Evolutionary conservation across 2,329 filamentous ascomycete genomes (phyloP).

Genomic region (Beauveria sp.): DNA sequence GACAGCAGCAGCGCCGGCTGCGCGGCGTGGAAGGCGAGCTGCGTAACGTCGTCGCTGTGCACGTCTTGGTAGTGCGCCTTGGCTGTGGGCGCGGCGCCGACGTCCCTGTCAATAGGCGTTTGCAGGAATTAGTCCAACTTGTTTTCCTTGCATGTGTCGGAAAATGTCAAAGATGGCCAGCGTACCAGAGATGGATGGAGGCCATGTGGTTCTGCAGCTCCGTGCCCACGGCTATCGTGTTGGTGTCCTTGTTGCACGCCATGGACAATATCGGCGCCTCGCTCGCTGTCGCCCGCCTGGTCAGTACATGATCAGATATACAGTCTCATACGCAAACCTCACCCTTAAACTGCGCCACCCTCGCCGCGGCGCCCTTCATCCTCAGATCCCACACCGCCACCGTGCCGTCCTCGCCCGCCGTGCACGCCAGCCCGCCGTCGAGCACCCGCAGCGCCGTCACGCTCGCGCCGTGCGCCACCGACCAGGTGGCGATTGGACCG

Average conservation of each 20-base stretch:
- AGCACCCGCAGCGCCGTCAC: slow-evolving; percentile 55
- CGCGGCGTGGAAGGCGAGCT: slow-evolving; percentile 50
- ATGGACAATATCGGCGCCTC: slow-evolving; percentile 54
- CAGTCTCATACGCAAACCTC: slow-evolving; percentile 15
- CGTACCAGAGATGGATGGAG: slow-evolving; percentile 54
- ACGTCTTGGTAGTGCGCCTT: slow-evolving; percentile 53
- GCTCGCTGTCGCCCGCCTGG: slow-evolving; percentile 29
- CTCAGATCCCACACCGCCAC: slow-evolving; percentile 61
- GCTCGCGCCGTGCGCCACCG: slow-evolving; percentile 48
- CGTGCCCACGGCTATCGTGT: slow-evolving; percentile 63
- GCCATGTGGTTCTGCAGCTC: slow-evolving; percentile 60
- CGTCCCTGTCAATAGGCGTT: slow-evolving; percentile 39
- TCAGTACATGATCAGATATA: neutral
- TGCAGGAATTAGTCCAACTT: neutral
- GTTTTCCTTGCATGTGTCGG: too few relatives aligned
- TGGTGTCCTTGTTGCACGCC: slow-evolving; percentile 48
- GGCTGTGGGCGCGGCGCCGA: slow-evolving; percentile 40
- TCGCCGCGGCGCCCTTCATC: slow-evolving; percentile 29
- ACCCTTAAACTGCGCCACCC: slow-evolving; percentile 40
- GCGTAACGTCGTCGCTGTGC: slow-evolving; percentile 61
- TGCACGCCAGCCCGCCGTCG: slow-evolving; percentile 50
- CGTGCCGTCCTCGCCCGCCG: slow-evolving; percentile 63
- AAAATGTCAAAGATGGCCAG: too few relatives aligned
- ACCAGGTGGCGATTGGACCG: slow-evolving; percentile 39
- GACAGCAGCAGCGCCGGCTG: slow-evolving; percentile 59